Evolutionary conservation across 768 basidiomycete species (phyloP).

Genomic region (Floccularia luteovirens): DNA sequence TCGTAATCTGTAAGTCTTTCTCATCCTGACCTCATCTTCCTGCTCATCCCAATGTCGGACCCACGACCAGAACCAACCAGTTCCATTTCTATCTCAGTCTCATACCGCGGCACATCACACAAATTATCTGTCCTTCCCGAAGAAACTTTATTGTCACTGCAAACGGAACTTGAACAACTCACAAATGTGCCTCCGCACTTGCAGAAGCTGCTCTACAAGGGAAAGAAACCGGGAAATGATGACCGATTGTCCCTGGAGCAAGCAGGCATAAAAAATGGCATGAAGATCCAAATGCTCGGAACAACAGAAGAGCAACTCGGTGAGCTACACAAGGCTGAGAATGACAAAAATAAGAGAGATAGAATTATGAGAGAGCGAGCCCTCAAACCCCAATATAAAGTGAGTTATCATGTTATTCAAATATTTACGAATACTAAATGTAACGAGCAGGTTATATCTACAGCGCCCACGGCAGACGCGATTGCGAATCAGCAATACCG

Average conservation of each 20-base stretch:
- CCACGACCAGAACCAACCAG: too few relatives aligned
- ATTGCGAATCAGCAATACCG: slow-evolving; percentile 47
- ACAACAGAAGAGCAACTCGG: slow-evolving; percentile 52
- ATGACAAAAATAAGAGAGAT: slow-evolving; percentile 48
- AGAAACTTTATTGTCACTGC: slow-evolving; percentile 42
- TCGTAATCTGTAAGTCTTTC: too few relatives aligned
- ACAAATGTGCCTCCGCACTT: slow-evolving; percentile 57
- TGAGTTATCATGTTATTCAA: slow-evolving; percentile 14
- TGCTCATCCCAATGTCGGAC: too few relatives aligned
- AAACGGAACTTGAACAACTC: slow-evolving; percentile 47
- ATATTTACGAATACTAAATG: neutral
- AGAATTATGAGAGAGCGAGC: slow-evolving; percentile 53
- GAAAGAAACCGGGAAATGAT: slow-evolving; percentile 36
- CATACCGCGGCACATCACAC: slow-evolving; percentile 42
- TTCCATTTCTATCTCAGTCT: slow-evolving; percentile 21
- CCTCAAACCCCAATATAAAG: slow-evolving; percentile 51
- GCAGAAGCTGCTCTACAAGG: slow-evolving; percentile 71
- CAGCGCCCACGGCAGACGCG: slow-evolving; percentile 35
- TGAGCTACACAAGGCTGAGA: slow-evolving; percentile 46
- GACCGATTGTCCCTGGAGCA: slow-evolving; percentile 20
- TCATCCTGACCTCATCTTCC: too few relatives aligned
- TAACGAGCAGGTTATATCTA: neutral
- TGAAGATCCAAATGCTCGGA: slow-evolving; percentile 67
- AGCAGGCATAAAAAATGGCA: slow-evolving; percentile 56
- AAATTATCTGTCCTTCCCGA: slow-evolving; percentile 40